Percentiles rank a stretch among this genome's conserved stretches.
These are phyloP conservation scores for Peronosclerospora sorghi DNA, from an alignment of 352 stramenopile species.

Conservation along the genomic window DNA sequence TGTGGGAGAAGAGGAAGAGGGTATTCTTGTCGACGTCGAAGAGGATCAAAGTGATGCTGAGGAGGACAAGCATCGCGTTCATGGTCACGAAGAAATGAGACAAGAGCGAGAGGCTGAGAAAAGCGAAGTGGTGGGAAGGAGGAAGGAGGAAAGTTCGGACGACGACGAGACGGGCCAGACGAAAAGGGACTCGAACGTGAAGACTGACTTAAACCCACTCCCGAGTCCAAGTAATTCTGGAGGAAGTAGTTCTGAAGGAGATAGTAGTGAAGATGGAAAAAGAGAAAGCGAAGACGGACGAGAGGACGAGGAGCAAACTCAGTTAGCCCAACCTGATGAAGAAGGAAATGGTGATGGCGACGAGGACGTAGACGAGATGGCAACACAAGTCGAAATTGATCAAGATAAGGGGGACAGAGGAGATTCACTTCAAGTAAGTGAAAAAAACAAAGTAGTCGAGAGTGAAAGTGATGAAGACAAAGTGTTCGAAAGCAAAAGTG, in stretches of 20 bases:
- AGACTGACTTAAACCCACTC: too few species aligned
- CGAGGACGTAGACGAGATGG: background rate
- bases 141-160: too few species aligned
- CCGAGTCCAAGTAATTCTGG: slow-evolving; percentile 1
- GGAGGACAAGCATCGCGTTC: background rate
- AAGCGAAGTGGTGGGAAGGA: too few species aligned
- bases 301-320: slow-evolving; percentile 6
- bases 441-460: background rate
- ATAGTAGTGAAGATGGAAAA: slow-evolving; percentile 3
- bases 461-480: too few species aligned
- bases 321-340: slow-evolving; percentile 12
- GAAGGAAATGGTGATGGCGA: background rate
- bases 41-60: background rate
- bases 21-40: slow-evolving; percentile 1
- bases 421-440: slow-evolving; percentile 2
- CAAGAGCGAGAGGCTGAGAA: background rate
- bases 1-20: slow-evolving; percentile 1
- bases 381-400: slow-evolving; percentile 3
- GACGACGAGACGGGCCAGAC: too few species aligned
- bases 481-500: too few species aligned
- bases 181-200: too few species aligned
- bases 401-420: slow-evolving; percentile 1
- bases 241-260: slow-evolving; percentile 9
- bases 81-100: background rate
- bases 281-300: slow-evolving; percentile 5